These are phyloP conservation scores for Xeromyces bisporus DNA, from an alignment of 495 filamentous ascomycete genomes.

Conservation along the genomic window DNA sequence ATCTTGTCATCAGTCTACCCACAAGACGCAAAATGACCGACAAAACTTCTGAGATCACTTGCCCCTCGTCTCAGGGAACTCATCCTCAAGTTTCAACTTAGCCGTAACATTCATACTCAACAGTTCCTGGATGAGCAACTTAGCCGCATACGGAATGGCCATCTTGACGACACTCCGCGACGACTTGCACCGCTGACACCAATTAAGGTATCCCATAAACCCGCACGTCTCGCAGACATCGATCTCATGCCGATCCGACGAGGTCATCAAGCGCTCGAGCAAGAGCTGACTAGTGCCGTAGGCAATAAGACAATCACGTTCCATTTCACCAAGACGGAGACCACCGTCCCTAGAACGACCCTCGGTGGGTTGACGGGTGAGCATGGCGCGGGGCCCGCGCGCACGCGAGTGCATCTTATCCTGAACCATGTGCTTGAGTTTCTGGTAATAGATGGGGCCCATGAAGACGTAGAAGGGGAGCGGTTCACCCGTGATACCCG, in stretches of 20 bases:
- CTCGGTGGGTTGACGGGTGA: slow-evolving; percentile 94
- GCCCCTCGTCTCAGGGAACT: slow-evolving; percentile 52
- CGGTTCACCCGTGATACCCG: slow-evolving; percentile 84
- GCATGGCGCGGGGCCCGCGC: slow-evolving; percentile 71
- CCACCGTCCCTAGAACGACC: slow-evolving; percentile 86
- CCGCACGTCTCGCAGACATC: slow-evolving; percentile 89
- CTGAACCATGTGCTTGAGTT: slow-evolving; percentile 99
- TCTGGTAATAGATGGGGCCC: slow-evolving; percentile 98
- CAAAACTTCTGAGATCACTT: too few species aligned
- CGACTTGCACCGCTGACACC: slow-evolving; percentile 79
- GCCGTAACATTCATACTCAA: slow-evolving; percentile 95
- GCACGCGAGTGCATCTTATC: slow-evolving; percentile 98
- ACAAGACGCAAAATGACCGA: too few species aligned
- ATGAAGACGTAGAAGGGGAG: slow-evolving; percentile 96
- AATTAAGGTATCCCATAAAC: slow-evolving; percentile 84
- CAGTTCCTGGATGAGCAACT: slow-evolving; percentile 89
- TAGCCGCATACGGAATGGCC: slow-evolving; percentile 97
- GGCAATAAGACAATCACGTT: slow-evolving; percentile 91
- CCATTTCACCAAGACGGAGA: slow-evolving; percentile 93
- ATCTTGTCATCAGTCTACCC: too few species aligned
- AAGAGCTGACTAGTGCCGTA: slow-evolving; percentile 88
- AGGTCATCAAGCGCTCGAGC: slow-evolving; percentile 86
- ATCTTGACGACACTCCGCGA: slow-evolving; percentile 67
- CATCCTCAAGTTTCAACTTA: slow-evolving; percentile 68
- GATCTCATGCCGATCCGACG: slow-evolving; percentile 72